Conservation (phyloP, 73 alveolate genomes). For the Paramecium pentaurelia region DNA sequence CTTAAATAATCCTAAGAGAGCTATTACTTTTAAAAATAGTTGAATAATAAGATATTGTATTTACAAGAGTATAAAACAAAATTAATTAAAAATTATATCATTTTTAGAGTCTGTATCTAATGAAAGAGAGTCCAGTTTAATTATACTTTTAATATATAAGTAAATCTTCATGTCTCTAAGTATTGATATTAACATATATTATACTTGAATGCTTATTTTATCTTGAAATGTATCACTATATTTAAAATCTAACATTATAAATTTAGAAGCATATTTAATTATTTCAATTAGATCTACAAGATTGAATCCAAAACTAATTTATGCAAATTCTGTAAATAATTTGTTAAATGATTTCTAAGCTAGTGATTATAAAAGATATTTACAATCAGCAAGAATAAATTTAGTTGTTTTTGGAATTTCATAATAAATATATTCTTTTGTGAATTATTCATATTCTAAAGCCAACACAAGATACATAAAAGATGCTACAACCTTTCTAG, state of each 20-base stretch:
- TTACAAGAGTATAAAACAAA: neutral
- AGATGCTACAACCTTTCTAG: slow-evolving; percentile 19
- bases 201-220: neutral
- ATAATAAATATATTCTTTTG: neutral
- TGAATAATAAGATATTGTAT: neutral
- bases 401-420: neutral
- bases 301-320: slow-evolving; percentile 35
- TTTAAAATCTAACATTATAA: neutral
- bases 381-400: slow-evolving; percentile 6
- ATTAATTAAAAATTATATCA: neutral
- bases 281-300: neutral
- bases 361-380: neutral
- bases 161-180: neutral
- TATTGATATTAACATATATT: neutral
- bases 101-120: neutral
- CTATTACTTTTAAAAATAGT: neutral
- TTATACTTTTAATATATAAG: neutral
- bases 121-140: neutral
- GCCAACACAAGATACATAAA: slow-evolving; percentile 53
- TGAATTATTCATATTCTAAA: neutral
- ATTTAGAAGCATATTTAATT: neutral
- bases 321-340: slow-evolving; percentile 14
- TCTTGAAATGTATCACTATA: neutral
- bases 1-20: neutral
- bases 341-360: slow-evolving; percentile 8